Evolutionary conservation across 306 rosid genomes (phyloP).

Genomic region (Malus sylvestris): DNA sequence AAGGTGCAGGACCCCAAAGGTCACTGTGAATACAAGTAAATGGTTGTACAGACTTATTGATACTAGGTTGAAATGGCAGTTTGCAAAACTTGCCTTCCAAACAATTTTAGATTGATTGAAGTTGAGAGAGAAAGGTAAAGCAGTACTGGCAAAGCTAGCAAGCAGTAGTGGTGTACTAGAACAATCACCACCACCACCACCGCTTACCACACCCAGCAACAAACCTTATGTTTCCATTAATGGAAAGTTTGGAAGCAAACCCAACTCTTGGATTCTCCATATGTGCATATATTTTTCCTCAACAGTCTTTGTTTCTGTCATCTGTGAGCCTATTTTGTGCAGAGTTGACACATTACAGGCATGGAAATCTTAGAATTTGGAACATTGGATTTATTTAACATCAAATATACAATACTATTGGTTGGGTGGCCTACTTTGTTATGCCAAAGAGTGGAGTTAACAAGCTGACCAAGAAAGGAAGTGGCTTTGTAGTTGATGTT

Average conservation of each 20-base stretch:
- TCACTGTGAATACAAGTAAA: too few relatives aligned
- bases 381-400: too few relatives aligned
- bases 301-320: neutral
- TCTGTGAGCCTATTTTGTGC: neutral
- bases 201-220: constrained; percentile 16
- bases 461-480: too few relatives aligned
- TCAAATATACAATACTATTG: too few relatives aligned
- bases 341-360: neutral
- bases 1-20: too few relatives aligned
- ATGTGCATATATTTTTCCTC: constrained; percentile 13
- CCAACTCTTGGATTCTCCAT: constrained; percentile 11
- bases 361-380: too few relatives aligned
- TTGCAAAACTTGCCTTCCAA: too few relatives aligned
- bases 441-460: too few relatives aligned
- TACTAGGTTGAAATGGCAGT: too few relatives aligned
- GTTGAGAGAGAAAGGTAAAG: constrained; percentile 31
- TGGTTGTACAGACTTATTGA: too few relatives aligned
- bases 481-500: too few relatives aligned
- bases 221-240: constrained; percentile 33
- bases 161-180: constrained; percentile 9
- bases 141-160: constrained; percentile 39
- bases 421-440: too few relatives aligned
- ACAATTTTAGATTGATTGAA: constrained; percentile 46
- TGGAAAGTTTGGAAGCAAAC: constrained; percentile 26
- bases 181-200: constrained; percentile 23